phyloP scores from a whole-genome alignment of 2,329 filamentous ascomycete genomes.

The Penicillium rolfsii region DNA sequence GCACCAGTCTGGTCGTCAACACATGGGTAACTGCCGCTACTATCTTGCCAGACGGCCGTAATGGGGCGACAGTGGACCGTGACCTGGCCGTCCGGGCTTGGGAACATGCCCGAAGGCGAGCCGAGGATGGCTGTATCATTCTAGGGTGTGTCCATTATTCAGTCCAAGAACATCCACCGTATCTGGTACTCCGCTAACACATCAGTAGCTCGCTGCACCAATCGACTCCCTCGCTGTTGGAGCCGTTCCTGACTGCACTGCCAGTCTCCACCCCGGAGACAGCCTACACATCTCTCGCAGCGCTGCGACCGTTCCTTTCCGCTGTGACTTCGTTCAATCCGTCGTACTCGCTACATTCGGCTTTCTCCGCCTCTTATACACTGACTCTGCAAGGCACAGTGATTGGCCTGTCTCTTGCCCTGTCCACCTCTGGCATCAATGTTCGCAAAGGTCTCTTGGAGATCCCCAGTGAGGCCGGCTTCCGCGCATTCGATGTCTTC shows the following conservation, averaged over 20 bases:
- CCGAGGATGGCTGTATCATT: slow-evolving; percentile 92
- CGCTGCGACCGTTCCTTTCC: slow-evolving; percentile 81
- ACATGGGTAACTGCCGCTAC: slow-evolving; percentile 87
- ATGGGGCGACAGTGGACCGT: slow-evolving; percentile 78
- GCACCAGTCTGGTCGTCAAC: slow-evolving; percentile 90
- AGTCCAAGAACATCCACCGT: not conserved
- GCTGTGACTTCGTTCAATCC: slow-evolving; percentile 88
- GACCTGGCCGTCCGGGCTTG: slow-evolving; percentile 80
- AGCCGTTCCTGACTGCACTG: slow-evolving; percentile 77
- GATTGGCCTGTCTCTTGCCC: slow-evolving; percentile 71
- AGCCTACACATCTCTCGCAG: slow-evolving; percentile 77
- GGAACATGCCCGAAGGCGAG: slow-evolving; percentile 93
- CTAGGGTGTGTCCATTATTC: slow-evolving; percentile 66
- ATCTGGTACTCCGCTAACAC: slow-evolving; percentile 21
- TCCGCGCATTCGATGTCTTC: slow-evolving; percentile 95
- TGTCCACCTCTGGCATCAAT: slow-evolving; percentile 88
- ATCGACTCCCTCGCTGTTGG: slow-evolving; percentile 81
- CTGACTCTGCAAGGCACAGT: slow-evolving; percentile 80
- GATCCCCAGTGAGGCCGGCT: slow-evolving; percentile 76
- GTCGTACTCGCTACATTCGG: slow-evolving; percentile 77
- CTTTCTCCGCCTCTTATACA: slow-evolving; percentile 78
- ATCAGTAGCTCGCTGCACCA: slow-evolving; percentile 76
- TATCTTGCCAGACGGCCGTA: slow-evolving; percentile 67
- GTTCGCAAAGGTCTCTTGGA: slow-evolving; percentile 77
- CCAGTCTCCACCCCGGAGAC: slow-evolving; percentile 77